These are phyloP conservation scores for Lagerstroemia fauriei DNA, from an alignment of 441 rosid species.

Conservation along the genomic window DNA sequence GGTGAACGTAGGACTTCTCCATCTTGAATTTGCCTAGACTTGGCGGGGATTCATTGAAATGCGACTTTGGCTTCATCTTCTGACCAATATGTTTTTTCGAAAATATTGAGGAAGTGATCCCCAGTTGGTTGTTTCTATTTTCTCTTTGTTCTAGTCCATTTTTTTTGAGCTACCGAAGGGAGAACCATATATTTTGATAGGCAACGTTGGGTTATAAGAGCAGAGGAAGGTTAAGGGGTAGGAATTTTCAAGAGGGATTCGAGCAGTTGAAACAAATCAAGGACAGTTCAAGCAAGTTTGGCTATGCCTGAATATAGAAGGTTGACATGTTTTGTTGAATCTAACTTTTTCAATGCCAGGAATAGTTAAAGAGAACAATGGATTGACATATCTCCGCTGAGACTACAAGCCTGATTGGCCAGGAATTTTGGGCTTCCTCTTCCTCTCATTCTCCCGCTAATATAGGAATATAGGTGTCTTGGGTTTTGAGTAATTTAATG, in stretches of 20 bases:
- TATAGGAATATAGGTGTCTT: too few species aligned
- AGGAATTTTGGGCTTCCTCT: background rate
- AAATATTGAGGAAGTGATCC: background rate
- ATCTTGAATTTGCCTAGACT: conserved; percentile 97
- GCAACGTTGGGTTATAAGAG: conserved; percentile 1
- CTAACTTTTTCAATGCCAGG: background rate
- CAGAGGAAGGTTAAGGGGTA: background rate
- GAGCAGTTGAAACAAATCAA: background rate
- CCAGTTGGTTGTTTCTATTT: background rate
- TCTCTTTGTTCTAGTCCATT: background rate
- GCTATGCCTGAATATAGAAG: background rate
- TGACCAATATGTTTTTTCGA: too few species aligned
- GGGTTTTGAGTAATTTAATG: too few species aligned
- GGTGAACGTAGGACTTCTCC: conserved; percentile 71
- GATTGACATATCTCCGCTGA: background rate
- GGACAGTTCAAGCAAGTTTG: background rate
- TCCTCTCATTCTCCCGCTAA: background rate
- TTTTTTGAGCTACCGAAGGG: background rate
- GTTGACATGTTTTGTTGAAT: too few species aligned
- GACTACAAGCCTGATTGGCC: background rate
- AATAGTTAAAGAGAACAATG: background rate
- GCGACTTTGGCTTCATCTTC: conserved; percentile 63
- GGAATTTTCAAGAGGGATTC: background rate
- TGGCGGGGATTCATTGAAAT: conserved; percentile 77
- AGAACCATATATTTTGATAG: background rate